Evolutionary conservation across 2,329 filamentous ascomycete genomes (phyloP).

Genomic region (Trichoderma pleuroti): DNA sequence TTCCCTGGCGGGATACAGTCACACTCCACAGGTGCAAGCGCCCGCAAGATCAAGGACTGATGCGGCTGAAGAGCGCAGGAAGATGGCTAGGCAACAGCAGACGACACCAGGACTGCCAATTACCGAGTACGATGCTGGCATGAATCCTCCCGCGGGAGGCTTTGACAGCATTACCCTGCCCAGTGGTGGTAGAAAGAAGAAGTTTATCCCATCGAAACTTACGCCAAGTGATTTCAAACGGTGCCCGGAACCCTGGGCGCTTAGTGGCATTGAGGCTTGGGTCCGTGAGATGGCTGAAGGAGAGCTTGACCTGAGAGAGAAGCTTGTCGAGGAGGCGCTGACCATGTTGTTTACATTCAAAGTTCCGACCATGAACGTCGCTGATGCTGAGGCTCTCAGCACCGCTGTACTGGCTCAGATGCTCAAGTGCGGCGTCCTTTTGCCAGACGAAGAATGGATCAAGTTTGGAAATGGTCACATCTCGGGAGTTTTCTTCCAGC

Average conservation of each 20-base stretch:
- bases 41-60: slow-evolving; percentile 94
- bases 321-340: slow-evolving; percentile 81
- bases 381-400: slow-evolving; percentile 86
- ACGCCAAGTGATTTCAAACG: slow-evolving; percentile 76
- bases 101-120: slow-evolving; percentile 38
- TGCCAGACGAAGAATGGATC: slow-evolving; percentile 95
- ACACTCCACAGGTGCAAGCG: slow-evolving; percentile 71
- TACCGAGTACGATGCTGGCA: slow-evolving; percentile 55
- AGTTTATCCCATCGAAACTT: slow-evolving; percentile 82
- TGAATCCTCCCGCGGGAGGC: slow-evolving; percentile 51
- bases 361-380: slow-evolving; percentile 97
- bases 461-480: slow-evolving; percentile 79
- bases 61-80: slow-evolving; percentile 68
- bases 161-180: slow-evolving; percentile 85
- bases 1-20: slow-evolving; percentile 78
- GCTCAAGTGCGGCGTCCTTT: slow-evolving; percentile 71
- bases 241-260: slow-evolving; percentile 86
- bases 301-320: slow-evolving; percentile 80
- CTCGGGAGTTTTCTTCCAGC: slow-evolving; percentile 87
- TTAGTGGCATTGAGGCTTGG: slow-evolving; percentile 85
- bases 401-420: slow-evolving; percentile 74
- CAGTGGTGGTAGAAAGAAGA: slow-evolving; percentile 71
- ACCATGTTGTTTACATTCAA: slow-evolving; percentile 89
- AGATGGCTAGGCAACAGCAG: slow-evolving; percentile 51
- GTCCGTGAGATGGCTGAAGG: slow-evolving; percentile 85